Evolutionary conservation across 2,329 filamentous ascomycete genomes (phyloP), one percentile per base, ranked within the genome.

Genomic region (Microsporum ferrugineum): DNA sequence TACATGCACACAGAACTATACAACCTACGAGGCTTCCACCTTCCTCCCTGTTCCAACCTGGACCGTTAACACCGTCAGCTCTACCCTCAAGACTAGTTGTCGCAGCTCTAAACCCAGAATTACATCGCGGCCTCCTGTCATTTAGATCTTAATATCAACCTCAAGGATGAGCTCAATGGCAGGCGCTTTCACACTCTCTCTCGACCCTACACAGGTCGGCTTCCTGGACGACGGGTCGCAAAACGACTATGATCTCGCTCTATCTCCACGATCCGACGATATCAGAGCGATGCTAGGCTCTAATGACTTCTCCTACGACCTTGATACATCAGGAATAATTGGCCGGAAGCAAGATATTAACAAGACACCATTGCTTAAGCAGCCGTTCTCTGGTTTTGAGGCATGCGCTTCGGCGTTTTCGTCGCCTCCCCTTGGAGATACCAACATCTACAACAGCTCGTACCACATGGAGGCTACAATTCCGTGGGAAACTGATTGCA

Each of bases 331-430:
- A 1, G 57, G 36, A 36, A 12, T 49, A 33, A 47, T 59, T 8
- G 10, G 29, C 41, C 36, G 55, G 2, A 59, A 56, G n/a, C 27
- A 41, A 23, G 33, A 47, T 29, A 17, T 31, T 27, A 53, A 55
- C 29, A 63, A 62, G 49, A 38, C 60, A 5, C 38, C 60, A 8
- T 43, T 55, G 23, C 39, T 65, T 29, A 59, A 66, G 51, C 53
- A 60, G 27, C 62, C 43, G 4, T n/a, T 66, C 34, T 62, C 63
- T n/a, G 59, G 56, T 23, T 47, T 64, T 33, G 63, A 55, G 51
- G 61, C 63, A n/a, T 64, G 62, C 10, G 38, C 57, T 27, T 23
- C 56, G 8, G 61, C 58, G 14, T 61, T 45, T 27, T 53, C 29
- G 12, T 31, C 60, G n/a, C 58, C 61, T 38, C 51, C 53, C 12